Percentiles rank a stretch among this genome's conserved stretches.
phyloP scores from a whole-genome alignment of 2,329 filamentous ascomycete species.

The Colletotrichum gigasporum region DNA sequence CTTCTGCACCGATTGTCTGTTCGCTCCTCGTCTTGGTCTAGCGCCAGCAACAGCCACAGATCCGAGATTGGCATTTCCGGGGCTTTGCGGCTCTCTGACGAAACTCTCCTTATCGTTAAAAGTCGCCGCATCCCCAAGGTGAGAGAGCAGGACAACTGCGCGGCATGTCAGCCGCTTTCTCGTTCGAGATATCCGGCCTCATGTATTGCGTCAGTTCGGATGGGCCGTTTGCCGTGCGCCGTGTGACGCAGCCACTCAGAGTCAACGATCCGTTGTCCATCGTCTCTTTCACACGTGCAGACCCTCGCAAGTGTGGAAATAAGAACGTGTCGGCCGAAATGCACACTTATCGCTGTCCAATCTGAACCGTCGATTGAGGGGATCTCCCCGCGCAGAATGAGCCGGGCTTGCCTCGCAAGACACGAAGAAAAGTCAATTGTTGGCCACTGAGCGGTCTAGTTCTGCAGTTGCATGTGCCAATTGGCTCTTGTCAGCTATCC shows the following conservation, averaged over 20 bases:
- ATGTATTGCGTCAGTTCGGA: slow-evolving; percentile 26
- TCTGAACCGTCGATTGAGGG: slow-evolving; percentile 25
- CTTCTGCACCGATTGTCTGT: slow-evolving; percentile 21
- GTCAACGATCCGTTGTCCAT: slow-evolving; percentile 7
- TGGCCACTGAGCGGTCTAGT: slow-evolving; percentile 4
- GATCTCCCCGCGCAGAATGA: slow-evolving; percentile 19
- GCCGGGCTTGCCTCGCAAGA: slow-evolving; percentile 15
- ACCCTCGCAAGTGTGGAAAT: slow-evolving; percentile 25
- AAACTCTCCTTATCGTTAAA: background rate
- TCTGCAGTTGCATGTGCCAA: slow-evolving; percentile 22
- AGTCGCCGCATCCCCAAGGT: slow-evolving; percentile 17
- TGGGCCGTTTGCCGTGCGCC: slow-evolving; percentile 10
- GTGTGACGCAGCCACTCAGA: slow-evolving; percentile 21
- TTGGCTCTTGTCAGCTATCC: slow-evolving; percentile 29
- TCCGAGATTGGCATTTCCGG: slow-evolving; percentile 10
- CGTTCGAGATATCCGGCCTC: slow-evolving; percentile 18
- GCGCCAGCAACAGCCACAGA: background rate
- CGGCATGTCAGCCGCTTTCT: slow-evolving; percentile 14
- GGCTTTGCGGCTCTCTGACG: slow-evolving; percentile 1
- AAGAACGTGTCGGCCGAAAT: slow-evolving; percentile 19
- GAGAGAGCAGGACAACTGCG: slow-evolving; percentile 30
- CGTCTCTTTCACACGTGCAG: slow-evolving; percentile 5
- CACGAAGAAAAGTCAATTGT: slow-evolving; percentile 9
- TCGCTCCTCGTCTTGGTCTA: slow-evolving; percentile 22
- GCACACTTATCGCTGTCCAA: slow-evolving; percentile 32